phyloP scores from a whole-genome alignment of 352 stramenopile species.

The Pythium insidiosum region DNA sequence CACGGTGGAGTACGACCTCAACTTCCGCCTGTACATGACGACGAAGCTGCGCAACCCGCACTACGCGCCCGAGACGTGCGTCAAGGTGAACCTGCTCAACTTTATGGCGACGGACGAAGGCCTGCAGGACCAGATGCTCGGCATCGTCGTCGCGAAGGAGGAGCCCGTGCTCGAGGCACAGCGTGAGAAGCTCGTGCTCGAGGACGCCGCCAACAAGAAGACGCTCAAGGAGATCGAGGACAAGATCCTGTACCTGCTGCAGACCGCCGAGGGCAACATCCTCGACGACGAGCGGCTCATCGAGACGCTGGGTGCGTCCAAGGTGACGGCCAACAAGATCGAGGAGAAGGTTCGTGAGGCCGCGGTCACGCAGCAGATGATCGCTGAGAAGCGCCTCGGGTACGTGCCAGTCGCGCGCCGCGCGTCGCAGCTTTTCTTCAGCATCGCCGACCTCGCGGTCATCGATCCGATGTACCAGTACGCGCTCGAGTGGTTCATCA shows the following conservation, averaged over 20 bases:
- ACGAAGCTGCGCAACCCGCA: conserved; percentile 93
- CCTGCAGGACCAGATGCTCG: conserved; percentile 94
- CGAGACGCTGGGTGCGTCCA: conserved; percentile 89
- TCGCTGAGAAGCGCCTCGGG: conserved; percentile 86
- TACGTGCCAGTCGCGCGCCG: conserved; percentile 90
- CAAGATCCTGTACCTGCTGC: conserved; percentile 92
- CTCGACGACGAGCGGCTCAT: conserved; percentile 94
- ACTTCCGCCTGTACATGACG: conserved; percentile 93
- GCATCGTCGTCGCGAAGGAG: conserved; percentile 92
- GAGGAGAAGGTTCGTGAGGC: conserved; percentile 92
- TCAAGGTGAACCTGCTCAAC: conserved; percentile 97
- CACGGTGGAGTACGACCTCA: conserved; percentile 90
- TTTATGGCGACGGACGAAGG: conserved; percentile 95
- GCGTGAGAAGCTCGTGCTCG: conserved; percentile 90
- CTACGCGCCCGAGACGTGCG: conserved; percentile 91
- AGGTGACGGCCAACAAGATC: conserved; percentile 92
- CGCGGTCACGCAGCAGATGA: conserved; percentile 88
- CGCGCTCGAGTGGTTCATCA: conserved; percentile 94
- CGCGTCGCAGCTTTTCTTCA: conserved; percentile 92
- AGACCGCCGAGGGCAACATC: conserved; percentile 92
- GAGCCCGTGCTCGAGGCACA: conserved; percentile 89
- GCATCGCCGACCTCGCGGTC: conserved; percentile 87
- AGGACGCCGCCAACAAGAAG: conserved; percentile 93
- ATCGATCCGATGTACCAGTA: conserved; percentile 98
- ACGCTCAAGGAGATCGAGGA: conserved; percentile 95